Evolutionary conservation across 257 asterid species (phyloP).

Genomic region (Petrea volubilis): DNA sequence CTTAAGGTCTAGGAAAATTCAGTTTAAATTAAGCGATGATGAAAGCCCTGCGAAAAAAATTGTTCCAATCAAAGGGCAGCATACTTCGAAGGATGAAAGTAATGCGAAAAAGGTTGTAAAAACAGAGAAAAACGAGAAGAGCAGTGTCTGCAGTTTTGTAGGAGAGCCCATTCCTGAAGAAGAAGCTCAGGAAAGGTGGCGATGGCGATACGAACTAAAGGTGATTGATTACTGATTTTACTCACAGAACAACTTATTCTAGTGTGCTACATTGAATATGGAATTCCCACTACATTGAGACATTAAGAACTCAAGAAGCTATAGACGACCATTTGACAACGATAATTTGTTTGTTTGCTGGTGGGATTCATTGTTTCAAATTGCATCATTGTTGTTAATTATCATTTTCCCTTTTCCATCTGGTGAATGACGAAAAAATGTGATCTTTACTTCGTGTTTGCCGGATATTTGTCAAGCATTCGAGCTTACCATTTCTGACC

Average conservation of each 20-base stretch:
- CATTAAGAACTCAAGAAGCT: neutral
- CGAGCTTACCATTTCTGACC: conserved; percentile 18
- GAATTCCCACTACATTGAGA: neutral
- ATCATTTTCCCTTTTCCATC: no score
- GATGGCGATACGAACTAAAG: conserved; percentile 93
- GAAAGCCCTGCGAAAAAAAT: conserved; percentile 13
- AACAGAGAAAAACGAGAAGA: conserved; percentile 23
- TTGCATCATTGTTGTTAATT: no score
- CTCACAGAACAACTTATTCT: neutral
- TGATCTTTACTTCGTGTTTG: neutral
- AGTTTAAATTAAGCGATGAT: conserved; percentile 14
- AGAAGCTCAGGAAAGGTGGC: conserved; percentile 69
- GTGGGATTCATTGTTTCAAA: neutral
- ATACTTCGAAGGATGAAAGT: conserved; percentile 5
- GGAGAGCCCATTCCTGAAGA: conserved; percentile 79
- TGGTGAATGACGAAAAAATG: no score
- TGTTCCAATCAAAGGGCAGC: conserved; percentile 8
- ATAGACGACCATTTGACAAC: neutral
- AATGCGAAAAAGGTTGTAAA: conserved; percentile 8
- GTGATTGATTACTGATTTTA: conserved; percentile 33
- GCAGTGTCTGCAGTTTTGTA: conserved; percentile 35
- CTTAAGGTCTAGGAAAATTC: conserved; percentile 50
- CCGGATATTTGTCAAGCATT: neutral
- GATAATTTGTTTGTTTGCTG: neutral
- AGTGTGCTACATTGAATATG: neutral